These are phyloP conservation scores for Prunus armeniaca DNA, from an alignment of 306 rosid species.

Conservation along the genomic window DNA sequence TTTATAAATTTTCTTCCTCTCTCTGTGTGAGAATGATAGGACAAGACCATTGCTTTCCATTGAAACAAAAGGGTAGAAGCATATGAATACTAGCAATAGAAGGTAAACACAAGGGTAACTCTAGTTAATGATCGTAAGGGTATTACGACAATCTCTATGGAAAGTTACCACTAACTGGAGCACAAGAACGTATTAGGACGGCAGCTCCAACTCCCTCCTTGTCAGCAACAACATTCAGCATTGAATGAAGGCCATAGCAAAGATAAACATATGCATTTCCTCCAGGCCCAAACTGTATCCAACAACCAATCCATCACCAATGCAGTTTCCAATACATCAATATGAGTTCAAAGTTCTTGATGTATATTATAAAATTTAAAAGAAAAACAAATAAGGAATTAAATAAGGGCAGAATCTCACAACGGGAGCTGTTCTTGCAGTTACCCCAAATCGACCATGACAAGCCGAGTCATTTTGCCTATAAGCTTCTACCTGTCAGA, in stretches of 20 bases:
- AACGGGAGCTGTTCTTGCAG: slow-evolving; percentile 85
- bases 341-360: not conserved
- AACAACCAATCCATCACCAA: slow-evolving; percentile 9
- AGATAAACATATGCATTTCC: slow-evolving; percentile 89
- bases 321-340: not conserved
- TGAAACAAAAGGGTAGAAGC: not conserved
- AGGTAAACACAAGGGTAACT: not conserved
- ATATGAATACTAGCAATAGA: not conserved
- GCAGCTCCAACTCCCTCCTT: slow-evolving; percentile 87
- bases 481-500: slow-evolving; percentile 80
- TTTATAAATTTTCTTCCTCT: not conserved
- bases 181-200: slow-evolving; percentile 86
- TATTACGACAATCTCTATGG: not conserved
- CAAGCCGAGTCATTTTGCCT: slow-evolving; percentile 82
- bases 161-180: slow-evolving; percentile 73
- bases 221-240: slow-evolving; percentile 91
- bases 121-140: not conserved
- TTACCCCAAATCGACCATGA: slow-evolving; percentile 87
- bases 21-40: not conserved
- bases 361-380: not conserved
- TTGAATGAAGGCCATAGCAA: slow-evolving; percentile 76
- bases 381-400: not conserved
- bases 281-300: slow-evolving; percentile 76
- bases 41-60: not conserved
- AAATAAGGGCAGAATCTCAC: slow-evolving; percentile 45